phyloP scores from a whole-genome alignment of 164 flowering plant species.

The Buxus sempervirens region DNA sequence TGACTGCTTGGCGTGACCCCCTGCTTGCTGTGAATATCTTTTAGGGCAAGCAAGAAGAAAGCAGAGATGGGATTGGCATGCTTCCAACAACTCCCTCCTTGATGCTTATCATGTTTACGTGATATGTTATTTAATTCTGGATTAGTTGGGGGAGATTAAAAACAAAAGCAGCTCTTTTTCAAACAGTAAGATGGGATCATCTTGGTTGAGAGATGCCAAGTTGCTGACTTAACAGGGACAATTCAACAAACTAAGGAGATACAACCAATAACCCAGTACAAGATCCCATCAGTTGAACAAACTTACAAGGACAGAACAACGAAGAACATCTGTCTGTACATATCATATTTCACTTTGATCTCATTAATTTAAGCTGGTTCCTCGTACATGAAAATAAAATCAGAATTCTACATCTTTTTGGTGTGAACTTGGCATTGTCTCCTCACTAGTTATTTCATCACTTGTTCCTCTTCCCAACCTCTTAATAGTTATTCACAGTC shows the following conservation, averaged over 20 bases:
- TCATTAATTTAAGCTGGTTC: background rate
- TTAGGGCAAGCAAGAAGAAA: slow-evolving; percentile 17
- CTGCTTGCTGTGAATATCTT: slow-evolving; percentile 15
- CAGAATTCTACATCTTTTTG: background rate
- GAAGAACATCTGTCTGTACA: background rate
- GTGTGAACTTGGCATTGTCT: background rate
- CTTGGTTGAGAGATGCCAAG: background rate
- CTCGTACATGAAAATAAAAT: background rate
- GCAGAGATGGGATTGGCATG: background rate
- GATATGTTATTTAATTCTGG: background rate
- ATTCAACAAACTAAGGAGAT: no score
- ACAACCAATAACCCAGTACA: no score
- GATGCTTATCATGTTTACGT: background rate
- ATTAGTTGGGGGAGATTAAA: background rate
- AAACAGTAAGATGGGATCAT: background rate
- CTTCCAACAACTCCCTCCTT: background rate
- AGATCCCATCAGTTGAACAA: background rate
- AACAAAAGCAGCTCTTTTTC: background rate
- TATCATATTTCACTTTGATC: background rate
- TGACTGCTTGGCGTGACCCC: slow-evolving; percentile 11
- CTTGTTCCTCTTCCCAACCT: no score
- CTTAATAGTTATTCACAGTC: no score
- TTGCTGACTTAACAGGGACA: background rate
- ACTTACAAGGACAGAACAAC: background rate
- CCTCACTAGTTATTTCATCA: background rate